Percentiles rank a stretch among this genome's conserved stretches.
phyloP scores from a whole-genome alignment of 176 grass and related monocot species.

The Lolium rigidum region DNA sequence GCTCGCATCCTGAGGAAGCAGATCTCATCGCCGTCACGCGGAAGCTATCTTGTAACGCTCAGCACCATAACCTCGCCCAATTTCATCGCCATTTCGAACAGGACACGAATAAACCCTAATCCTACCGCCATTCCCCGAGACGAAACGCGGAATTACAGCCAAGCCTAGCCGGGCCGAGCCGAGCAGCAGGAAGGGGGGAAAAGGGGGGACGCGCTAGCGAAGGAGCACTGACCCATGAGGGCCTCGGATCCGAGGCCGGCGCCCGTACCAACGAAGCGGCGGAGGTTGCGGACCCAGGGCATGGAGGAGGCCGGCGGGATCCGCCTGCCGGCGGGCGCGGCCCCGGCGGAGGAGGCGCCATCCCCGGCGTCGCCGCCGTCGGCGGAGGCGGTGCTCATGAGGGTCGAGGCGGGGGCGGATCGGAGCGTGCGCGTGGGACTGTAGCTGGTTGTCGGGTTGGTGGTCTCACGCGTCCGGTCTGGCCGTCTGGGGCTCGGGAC shows the following conservation, averaged over 20 bases:
- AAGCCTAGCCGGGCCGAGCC: background rate
- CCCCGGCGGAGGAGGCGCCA: constrained; percentile 39
- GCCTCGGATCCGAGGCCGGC: constrained; percentile 89
- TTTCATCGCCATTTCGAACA: constrained; percentile 20
- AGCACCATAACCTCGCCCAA: background rate
- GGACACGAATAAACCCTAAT: constrained; percentile 38
- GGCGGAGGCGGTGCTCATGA: constrained; percentile 72
- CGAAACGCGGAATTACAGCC: background rate
- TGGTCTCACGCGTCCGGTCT: background rate
- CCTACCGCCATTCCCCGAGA: constrained; percentile 5
- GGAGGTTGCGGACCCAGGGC: constrained; percentile 96
- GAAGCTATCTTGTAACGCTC: background rate
- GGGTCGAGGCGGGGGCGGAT: constrained; percentile 28
- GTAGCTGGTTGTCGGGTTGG: background rate
- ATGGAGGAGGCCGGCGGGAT: constrained; percentile 89
- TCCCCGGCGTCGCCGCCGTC: constrained; percentile 55
- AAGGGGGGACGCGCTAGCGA: background rate
- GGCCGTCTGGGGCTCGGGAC: background rate
- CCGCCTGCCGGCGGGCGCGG: constrained; percentile 56
- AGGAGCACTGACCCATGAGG: constrained; percentile 73
- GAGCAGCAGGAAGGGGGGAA: no score
- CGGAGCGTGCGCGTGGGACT: constrained; percentile 35
- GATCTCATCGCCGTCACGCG: background rate
- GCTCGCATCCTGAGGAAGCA: background rate
- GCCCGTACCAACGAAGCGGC: constrained; percentile 87